Percentiles rank a stretch among this genome's conserved stretches.
phyloP scores from a whole-genome alignment of 495 filamentous ascomycete genomes.

The Physcia stellaris region DNA sequence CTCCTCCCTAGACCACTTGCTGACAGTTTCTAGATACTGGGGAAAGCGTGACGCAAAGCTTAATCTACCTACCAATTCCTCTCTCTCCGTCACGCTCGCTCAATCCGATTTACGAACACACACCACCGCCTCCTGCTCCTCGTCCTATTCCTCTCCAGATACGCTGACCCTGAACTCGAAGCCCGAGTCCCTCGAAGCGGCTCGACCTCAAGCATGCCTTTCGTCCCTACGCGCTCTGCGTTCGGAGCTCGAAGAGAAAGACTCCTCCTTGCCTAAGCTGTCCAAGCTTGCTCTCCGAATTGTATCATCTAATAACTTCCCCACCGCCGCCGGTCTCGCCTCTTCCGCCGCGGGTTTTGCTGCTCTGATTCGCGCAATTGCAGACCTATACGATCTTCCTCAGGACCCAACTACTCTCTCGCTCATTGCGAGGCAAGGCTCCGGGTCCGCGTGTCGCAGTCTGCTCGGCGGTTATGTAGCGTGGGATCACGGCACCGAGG shows the following conservation, averaged over 20 bases:
- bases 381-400: conserved; percentile 76
- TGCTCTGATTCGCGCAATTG: conserved; percentile 83
- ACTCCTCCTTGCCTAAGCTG: conserved; percentile 64
- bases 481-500: conserved; percentile 62
- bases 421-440: conserved; percentile 86
- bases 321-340: conserved; percentile 91
- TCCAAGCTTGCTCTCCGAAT: conserved; percentile 61
- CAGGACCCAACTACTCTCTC: conserved; percentile 66
- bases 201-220: conserved; percentile 84
- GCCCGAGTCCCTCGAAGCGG: conserved; percentile 68
- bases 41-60: conserved; percentile 85
- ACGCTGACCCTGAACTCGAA: conserved; percentile 73
- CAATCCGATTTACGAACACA: conserved; percentile 88
- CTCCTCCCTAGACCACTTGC: conserved; percentile 16
- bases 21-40: conserved; percentile 60
- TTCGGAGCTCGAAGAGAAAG: conserved; percentile 51
- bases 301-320: conserved; percentile 95
- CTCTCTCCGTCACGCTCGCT: conserved; percentile 87
- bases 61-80: conserved; percentile 95
- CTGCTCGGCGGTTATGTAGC: conserved; percentile 93
- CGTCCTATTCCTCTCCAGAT: conserved; percentile 54
- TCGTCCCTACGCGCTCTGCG: conserved; percentile 68
- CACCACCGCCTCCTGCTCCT: conserved; percentile 86
- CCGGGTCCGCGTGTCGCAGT: conserved; percentile 81
- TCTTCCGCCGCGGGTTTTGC: conserved; percentile 90